Conservation (phyloP, 495 filamentous ascomycete genomes). For the Penicillium coprophilum region DNA sequence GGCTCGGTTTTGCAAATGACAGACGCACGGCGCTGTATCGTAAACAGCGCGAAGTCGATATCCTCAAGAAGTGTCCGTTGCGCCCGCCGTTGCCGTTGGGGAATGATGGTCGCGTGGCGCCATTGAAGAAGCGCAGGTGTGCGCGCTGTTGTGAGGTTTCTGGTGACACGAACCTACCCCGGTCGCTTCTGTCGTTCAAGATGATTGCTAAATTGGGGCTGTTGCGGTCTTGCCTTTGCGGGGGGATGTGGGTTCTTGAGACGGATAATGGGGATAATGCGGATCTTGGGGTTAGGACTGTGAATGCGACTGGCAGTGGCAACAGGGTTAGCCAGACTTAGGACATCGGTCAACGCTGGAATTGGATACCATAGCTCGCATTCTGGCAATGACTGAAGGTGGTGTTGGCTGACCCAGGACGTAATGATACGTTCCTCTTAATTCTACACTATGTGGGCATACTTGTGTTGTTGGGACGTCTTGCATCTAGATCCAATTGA, state of each 20-base stretch:
- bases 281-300: conserved; percentile 9
- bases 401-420: neutral
- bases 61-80: conserved; percentile 45
- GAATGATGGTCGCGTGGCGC: conserved; percentile 9
- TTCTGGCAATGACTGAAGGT: neutral
- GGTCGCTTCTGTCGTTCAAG: conserved; percentile 38
- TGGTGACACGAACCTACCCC: conserved; percentile 35
- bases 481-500: neutral
- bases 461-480: neutral
- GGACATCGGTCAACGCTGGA: no score
- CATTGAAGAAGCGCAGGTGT: conserved; percentile 33
- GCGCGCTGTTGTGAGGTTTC: conserved; percentile 47
- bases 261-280: conserved; percentile 20
- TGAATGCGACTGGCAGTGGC: neutral
- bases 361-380: neutral
- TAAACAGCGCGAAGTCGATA: conserved; percentile 40
- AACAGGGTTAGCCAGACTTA: neutral
- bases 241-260: conserved; percentile 46
- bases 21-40: conserved; percentile 38
- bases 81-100: conserved; percentile 18
- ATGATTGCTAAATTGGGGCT: conserved; percentile 44
- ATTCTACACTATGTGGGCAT: neutral
- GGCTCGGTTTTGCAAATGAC: conserved; percentile 50
- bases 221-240: conserved; percentile 45
- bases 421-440: neutral